phyloP scores from a whole-genome alignment of 768 basidiomycete species.

The Suillus plorans region DNA sequence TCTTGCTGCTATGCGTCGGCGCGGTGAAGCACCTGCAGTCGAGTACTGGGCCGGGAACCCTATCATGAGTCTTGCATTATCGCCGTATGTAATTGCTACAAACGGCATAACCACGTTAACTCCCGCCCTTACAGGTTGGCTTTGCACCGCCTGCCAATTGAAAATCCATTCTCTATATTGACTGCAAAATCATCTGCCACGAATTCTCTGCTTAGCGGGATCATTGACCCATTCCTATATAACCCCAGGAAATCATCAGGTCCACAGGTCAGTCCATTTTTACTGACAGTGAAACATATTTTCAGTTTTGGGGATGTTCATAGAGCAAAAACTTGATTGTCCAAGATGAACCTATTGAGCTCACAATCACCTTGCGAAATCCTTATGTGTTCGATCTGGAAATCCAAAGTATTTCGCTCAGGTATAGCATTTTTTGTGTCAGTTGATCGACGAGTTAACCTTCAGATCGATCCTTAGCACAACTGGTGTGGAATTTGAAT shows the following conservation, averaged over 20 bases:
- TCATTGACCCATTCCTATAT: conserved; percentile 84
- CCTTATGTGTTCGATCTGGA: conserved; percentile 93
- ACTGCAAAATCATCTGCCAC: conserved; percentile 38
- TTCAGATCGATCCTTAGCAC: conserved; percentile 49
- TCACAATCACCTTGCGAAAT: conserved; percentile 84
- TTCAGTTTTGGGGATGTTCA: not conserved
- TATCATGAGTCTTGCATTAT: conserved; percentile 73
- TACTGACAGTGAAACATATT: not conserved
- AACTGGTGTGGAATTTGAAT: conserved; percentile 73
- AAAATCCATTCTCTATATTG: conserved; percentile 65
- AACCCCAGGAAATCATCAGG: conserved; percentile 73
- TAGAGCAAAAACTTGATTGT: conserved; percentile 68
- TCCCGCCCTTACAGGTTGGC: conserved; percentile 51
- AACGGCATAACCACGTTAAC: conserved; percentile 6
- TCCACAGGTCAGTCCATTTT: conserved; percentile 50
- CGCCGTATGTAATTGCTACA: conserved; percentile 53
- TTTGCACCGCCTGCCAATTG: conserved; percentile 65
- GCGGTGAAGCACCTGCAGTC: conserved; percentile 69
- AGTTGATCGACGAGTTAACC: not conserved
- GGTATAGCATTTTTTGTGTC: conserved; percentile 44
- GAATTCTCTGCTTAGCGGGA: conserved; percentile 53
- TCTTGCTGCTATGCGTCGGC: conserved; percentile 67
- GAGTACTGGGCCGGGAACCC: conserved; percentile 89
- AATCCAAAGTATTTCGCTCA: conserved; percentile 74
- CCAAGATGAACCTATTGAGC: conserved; percentile 80